Conservation (phyloP, 1,284 basidiomycete genomes). For the Apiotrichum porosum region DNA sequence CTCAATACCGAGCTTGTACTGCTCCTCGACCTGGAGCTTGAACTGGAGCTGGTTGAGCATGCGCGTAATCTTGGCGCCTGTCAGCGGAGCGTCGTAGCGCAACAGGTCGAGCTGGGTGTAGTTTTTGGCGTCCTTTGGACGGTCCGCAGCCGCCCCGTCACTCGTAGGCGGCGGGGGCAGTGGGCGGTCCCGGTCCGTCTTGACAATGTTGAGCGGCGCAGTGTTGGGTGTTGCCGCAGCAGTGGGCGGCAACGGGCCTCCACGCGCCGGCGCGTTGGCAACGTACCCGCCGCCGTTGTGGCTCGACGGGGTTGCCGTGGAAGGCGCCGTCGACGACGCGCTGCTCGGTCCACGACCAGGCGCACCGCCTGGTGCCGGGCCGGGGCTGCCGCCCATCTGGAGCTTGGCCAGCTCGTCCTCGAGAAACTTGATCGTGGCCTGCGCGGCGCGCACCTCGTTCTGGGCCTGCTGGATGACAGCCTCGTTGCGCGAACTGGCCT, state of each 20-base stretch:
- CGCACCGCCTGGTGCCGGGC: neutral
- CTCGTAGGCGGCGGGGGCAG: conserved; percentile 6
- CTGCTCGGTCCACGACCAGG: too few species aligned
- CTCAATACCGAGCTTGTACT: conserved; percentile 97
- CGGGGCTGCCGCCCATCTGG: conserved; percentile 22
- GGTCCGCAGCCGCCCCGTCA: neutral
- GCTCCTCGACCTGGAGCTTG: conserved; percentile 96
- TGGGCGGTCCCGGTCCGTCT: conserved; percentile 6
- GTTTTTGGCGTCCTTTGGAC: conserved; percentile 33
- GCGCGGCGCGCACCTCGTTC: conserved; percentile 47
- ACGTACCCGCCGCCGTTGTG: neutral
- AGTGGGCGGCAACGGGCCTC: too few species aligned
- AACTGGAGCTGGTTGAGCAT: conserved; percentile 99
- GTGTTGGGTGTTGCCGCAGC: too few species aligned
- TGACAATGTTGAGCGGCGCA: conserved; percentile 7
- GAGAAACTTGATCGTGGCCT: conserved; percentile 45
- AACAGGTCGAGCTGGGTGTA: conserved; percentile 66
- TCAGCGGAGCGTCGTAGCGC: conserved; percentile 95
- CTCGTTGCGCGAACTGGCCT: conserved; percentile 47
- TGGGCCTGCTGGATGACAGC: conserved; percentile 49
- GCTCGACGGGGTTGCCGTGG: too few species aligned
- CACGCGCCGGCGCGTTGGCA: neutral
- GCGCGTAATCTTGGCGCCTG: conserved; percentile 90
- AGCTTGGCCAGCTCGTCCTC: conserved; percentile 47
- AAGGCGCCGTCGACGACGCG: too few species aligned